Conservation (phyloP, 1,284 basidiomycete genomes). For the Moniliophthora roreri region DNA sequence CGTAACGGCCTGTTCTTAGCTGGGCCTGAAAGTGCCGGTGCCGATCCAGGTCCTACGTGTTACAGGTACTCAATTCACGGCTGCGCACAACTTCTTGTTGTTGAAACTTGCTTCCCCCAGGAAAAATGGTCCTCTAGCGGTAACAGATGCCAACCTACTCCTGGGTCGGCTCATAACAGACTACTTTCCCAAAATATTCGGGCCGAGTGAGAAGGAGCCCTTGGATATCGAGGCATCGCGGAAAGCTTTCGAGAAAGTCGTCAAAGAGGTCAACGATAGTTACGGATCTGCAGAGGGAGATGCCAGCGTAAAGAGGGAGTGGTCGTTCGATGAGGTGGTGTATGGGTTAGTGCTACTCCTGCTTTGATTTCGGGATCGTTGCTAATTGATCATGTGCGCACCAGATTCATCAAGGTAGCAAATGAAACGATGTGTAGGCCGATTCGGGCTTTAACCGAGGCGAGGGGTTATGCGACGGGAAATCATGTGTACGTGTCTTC, state of each 20-base stretch:
- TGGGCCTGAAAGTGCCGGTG: conserved; percentile 83
- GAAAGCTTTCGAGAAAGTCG: conserved; percentile 64
- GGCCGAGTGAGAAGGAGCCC: conserved; percentile 80
- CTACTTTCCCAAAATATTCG: conserved; percentile 88
- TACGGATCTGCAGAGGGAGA: conserved; percentile 23
- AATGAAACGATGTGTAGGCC: conserved; percentile 94
- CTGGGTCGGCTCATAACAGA: conserved; percentile 83
- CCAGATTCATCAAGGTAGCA: conserved; percentile 88
- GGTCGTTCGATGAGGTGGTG: conserved; percentile 84
- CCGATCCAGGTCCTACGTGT: conserved; percentile 83
- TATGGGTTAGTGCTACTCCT: conserved; percentile 63
- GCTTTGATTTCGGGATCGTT: conserved; percentile 3
- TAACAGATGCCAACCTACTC: conserved; percentile 86
- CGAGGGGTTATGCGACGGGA: conserved; percentile 81
- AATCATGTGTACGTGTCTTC: conserved; percentile 67
- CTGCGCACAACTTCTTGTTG: neutral
- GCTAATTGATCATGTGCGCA: neutral
- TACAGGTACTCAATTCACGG: conserved; percentile 52
- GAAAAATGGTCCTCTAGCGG: conserved; percentile 82
- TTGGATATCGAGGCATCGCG: conserved; percentile 73
- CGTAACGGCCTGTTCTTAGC: conserved; percentile 82
- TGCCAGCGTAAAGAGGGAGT: conserved; percentile 33
- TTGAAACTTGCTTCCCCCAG: conserved; percentile 34
- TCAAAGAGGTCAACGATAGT: conserved; percentile 65
- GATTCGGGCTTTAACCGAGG: conserved; percentile 90